Conservation (phyloP, 2,329 filamentous ascomycete genomes). For the Massarina eburnea region DNA sequence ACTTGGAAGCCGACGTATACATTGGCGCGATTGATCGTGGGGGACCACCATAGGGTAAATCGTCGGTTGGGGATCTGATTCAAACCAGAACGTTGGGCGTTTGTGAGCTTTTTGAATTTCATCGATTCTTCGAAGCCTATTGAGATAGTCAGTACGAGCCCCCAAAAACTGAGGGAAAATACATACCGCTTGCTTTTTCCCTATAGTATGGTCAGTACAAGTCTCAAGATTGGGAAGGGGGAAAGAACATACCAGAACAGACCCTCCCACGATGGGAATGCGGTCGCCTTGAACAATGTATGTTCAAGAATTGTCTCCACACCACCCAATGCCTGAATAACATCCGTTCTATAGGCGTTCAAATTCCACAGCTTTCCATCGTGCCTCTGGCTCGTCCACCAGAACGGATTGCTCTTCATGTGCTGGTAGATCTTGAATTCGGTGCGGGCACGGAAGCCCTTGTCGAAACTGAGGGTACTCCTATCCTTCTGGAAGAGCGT, state of each 20-base stretch:
- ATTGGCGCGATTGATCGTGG: slow-evolving; percentile 89
- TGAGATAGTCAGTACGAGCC: too few species aligned
- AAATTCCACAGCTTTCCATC: slow-evolving; percentile 98
- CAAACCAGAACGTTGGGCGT: slow-evolving; percentile 92
- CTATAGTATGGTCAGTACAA: neutral
- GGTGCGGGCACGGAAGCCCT: slow-evolving; percentile 90
- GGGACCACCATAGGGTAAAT: slow-evolving; percentile 96
- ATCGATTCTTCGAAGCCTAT: slow-evolving; percentile 66
- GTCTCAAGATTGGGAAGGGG: neutral
- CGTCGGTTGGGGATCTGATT: slow-evolving; percentile 99
- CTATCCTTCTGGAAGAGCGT: slow-evolving; percentile 98
- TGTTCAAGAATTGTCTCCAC: slow-evolving; percentile 98
- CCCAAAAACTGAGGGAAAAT: neutral
- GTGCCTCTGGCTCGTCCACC: slow-evolving; percentile 97
- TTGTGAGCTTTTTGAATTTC: slow-evolving; percentile 99
- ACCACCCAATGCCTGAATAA: slow-evolving; percentile 93
- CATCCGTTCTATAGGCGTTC: slow-evolving; percentile 93
- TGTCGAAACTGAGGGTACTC: slow-evolving; percentile 96
- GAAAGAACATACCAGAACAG: slow-evolving; percentile 67
- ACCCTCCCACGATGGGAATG: slow-evolving; percentile 96
- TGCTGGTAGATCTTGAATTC: slow-evolving; percentile 99
- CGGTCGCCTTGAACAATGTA: slow-evolving; percentile 93
- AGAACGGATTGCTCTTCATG: slow-evolving; percentile 99
- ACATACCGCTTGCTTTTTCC: slow-evolving; percentile 52
- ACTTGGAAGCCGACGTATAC: slow-evolving; percentile 99